Percentiles rank a stretch among this genome's conserved stretches.
These are phyloP conservation scores for Boletus pseudopeckii DNA, from an alignment of 768 basidiomycete genomes.

Conservation along the genomic window DNA sequence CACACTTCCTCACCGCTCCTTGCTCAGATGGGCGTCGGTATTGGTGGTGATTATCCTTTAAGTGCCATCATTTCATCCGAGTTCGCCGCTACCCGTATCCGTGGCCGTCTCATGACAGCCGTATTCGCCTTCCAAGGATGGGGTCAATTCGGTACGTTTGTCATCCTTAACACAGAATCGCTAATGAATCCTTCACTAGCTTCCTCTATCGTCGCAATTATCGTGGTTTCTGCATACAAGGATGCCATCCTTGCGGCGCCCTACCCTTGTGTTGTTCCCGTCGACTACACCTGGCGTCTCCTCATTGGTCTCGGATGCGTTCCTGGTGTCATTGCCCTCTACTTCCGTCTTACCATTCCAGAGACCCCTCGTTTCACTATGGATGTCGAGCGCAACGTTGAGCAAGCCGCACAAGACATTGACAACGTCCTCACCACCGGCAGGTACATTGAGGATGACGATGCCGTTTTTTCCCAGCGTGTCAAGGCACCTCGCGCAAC, in stretches of 20 bases:
- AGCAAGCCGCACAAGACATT: constrained; percentile 72
- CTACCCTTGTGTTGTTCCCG: constrained; percentile 37
- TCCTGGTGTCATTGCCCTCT: constrained; percentile 76
- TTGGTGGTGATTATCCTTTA: constrained; percentile 88
- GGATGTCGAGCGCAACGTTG: constrained; percentile 83
- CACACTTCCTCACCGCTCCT: background rate
- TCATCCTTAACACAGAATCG: background rate
- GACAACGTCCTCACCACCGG: constrained; percentile 58
- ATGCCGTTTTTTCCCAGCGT: constrained; percentile 45
- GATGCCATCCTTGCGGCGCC: constrained; percentile 45
- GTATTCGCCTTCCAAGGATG: constrained; percentile 87
- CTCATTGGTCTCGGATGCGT: constrained; percentile 86
- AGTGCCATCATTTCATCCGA: constrained; percentile 86
- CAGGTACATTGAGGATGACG: constrained; percentile 48
- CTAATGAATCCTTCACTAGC: constrained; percentile 32
- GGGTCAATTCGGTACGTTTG: constrained; percentile 68
- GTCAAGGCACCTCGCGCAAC: constrained; percentile 67
- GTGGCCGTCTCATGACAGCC: constrained; percentile 86
- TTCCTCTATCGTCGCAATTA: constrained; percentile 62
- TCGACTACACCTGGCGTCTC: constrained; percentile 84
- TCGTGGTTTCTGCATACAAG: constrained; percentile 70
- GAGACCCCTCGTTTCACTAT: constrained; percentile 91
- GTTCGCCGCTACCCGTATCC: constrained; percentile 71
- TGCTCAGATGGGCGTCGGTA: constrained; percentile 68
- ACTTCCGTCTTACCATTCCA: constrained; percentile 91